Evolutionary conservation across 2,329 filamentous ascomycete species (phyloP).

Genomic region (Aureobasidium sp.): DNA sequence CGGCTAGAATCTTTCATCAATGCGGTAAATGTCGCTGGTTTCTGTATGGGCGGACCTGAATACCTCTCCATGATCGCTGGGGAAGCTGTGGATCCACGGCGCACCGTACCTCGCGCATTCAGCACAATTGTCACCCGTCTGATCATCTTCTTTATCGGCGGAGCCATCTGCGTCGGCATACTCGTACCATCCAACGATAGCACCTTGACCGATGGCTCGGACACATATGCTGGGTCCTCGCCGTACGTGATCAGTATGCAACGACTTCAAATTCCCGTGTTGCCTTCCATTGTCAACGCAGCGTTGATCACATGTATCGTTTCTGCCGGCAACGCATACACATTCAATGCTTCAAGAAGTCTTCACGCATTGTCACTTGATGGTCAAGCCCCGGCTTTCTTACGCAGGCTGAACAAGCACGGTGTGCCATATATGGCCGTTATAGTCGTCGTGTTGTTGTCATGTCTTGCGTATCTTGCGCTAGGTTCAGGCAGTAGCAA

Average conservation of each 20-base stretch:
- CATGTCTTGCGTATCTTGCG: conserved; percentile 29
- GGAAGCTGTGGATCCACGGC: conserved; percentile 40
- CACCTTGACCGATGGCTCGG: conserved; percentile 20
- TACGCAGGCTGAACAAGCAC: conserved; percentile 53
- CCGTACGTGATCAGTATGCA: conserved; percentile 30
- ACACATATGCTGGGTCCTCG: conserved; percentile 28
- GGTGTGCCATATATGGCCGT: conserved; percentile 58
- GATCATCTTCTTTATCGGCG: conserved; percentile 39
- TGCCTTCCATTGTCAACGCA: conserved; percentile 34
- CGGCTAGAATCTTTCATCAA: conserved; percentile 26
- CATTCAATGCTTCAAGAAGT: conserved; percentile 47
- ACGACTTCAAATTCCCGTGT: conserved; percentile 36
- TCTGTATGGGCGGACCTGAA: conserved; percentile 41
- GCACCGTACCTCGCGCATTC: conserved; percentile 40
- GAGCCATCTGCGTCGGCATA: conserved; percentile 39
- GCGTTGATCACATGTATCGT: conserved; percentile 46
- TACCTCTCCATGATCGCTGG: conserved; percentile 45
- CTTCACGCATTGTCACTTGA: conserved; percentile 48
- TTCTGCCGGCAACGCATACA: conserved; percentile 50
- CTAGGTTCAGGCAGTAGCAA: conserved; percentile 25
- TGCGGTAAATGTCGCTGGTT: conserved; percentile 32
- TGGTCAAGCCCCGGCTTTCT: conserved; percentile 46
- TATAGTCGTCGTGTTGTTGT: conserved; percentile 37
- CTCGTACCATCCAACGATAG: conserved; percentile 30
- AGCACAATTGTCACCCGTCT: conserved; percentile 43